Percentiles rank a stretch among this genome's conserved stretches.
These are phyloP conservation scores for Neurospora hispaniola DNA, from an alignment of 495 filamentous ascomycete species.

Conservation along the genomic window DNA sequence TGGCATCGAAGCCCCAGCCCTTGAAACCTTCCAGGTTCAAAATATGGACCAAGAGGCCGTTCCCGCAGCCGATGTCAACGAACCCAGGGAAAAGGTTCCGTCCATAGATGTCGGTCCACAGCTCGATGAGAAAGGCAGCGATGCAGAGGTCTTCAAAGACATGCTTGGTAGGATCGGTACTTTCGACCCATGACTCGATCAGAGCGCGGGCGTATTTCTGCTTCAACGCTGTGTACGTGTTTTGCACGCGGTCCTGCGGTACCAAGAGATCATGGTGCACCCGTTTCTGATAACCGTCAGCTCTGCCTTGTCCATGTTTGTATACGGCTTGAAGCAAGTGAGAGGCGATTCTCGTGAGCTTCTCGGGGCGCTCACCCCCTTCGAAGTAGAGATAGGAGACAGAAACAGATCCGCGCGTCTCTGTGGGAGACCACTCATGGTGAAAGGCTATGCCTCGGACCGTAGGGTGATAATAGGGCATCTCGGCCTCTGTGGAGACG, in stretches of 20 bases:
- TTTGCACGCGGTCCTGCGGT: constrained; percentile 61
- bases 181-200: constrained; percentile 65
- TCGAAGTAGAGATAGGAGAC: constrained; percentile 60
- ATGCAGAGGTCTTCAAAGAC: constrained; percentile 93
- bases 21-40: constrained; percentile 70
- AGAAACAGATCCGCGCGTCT: constrained; percentile 42
- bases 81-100: constrained; percentile 65
- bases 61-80: constrained; percentile 92
- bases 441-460: constrained; percentile 64
- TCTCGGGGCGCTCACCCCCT: constrained; percentile 25
- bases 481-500: constrained; percentile 42
- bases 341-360: constrained; percentile 59
- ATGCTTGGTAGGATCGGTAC: constrained; percentile 80
- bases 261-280: constrained; percentile 69
- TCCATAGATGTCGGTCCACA: constrained; percentile 81
- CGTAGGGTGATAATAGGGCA: constrained; percentile 81
- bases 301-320: constrained; percentile 60
- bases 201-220: constrained; percentile 57
- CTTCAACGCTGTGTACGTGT: constrained; percentile 76
- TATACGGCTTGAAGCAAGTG: constrained; percentile 60
- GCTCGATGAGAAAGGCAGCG: constrained; percentile 83
- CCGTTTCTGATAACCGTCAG: constrained; percentile 56
- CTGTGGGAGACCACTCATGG: constrained; percentile 43
- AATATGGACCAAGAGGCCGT: constrained; percentile 84
- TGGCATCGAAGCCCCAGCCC: constrained; percentile 88